Base-by-base conservation (phyloP, 495 filamentous ascomycete species). In the Aspergillus indologenus region DNA sequence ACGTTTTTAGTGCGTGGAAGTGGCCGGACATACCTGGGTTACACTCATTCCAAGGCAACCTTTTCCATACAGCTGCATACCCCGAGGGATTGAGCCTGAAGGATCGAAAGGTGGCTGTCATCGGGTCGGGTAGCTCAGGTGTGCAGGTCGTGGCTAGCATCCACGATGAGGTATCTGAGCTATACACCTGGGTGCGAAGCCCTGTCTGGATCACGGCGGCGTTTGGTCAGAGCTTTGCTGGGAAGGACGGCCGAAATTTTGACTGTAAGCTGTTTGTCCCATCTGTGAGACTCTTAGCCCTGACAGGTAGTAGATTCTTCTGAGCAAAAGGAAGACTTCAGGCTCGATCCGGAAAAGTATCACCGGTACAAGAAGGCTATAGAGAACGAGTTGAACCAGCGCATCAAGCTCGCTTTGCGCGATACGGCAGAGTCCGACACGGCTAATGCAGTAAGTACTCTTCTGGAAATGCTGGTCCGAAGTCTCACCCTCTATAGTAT, bases 91-190 rank as follows among this genome's bases (percentile, higher is more conserved):
- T 49, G 60, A 75, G 64, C 23, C 73, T 60, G 60, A 47, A 71
- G 21, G 73, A 71, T 9, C 80, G 80, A 63, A 65, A 65, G 3
- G 74, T 82, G 24, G 77, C 68, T 12, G 74, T 82, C 6, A 71
- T 83, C 40, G 79, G 79, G 1, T 79, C 69, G 0, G 80, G 80
- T 0, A 62, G 75, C n/a, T 74, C 75, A 5, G 77, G 71, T 6
- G 65, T 81, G 11, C 80, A 83, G 61, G 61, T 74, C 21, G 68
- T 62, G 5, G 57, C 57, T 6, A 21, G 34, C 14, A 31, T 47
- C 12, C 50, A 59, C 44, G 26, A 53, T 14, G 31, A 46, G 9
- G 61, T 56, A 1, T 56, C 53, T 17, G 23, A 64, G n/a, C 21
- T 64, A n/a, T 64, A 60, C 43, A 60, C 54, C 5, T 64, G 57